Conservation (phyloP, 352 stramenopile species). For the Pythium pyrilobum region DNA sequence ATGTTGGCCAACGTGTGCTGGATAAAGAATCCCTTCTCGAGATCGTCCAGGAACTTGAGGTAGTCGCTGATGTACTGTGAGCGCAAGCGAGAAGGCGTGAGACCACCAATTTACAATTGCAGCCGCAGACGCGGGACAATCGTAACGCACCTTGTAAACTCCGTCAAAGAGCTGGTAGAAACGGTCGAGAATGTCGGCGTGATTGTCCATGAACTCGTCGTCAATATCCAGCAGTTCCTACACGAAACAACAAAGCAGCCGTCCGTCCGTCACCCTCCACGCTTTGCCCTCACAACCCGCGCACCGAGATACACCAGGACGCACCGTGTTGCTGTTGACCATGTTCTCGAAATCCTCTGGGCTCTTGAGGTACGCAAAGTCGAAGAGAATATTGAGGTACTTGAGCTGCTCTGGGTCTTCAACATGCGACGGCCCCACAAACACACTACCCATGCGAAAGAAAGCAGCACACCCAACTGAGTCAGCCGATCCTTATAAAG, state of each 20-base stretch:
- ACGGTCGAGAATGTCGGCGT: conserved; percentile 55
- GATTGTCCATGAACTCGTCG: conserved; percentile 77
- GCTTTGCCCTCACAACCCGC: not conserved
- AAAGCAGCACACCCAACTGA: not conserved
- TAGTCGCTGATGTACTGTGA: conserved; percentile 90
- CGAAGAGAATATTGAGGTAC: conserved; percentile 92
- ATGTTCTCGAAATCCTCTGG: conserved; percentile 93
- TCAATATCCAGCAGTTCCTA: conserved; percentile 66
- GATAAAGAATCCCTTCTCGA: conserved; percentile 94
- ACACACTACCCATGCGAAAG: conserved; percentile 41
- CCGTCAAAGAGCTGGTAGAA: conserved; percentile 79
- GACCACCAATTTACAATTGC: not conserved
- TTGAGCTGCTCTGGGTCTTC: conserved; percentile 88
- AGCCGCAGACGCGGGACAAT: not conserved
- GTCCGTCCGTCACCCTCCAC: not conserved
- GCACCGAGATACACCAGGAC: conserved; percentile 7
- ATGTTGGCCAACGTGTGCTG: conserved; percentile 94
- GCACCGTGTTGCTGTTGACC: conserved; percentile 87
- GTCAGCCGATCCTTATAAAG: not conserved
- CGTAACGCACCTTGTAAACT: conserved; percentile 33
- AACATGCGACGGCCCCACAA: conserved; percentile 80
- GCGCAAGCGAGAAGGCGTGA: not conserved
- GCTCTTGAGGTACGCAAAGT: conserved; percentile 94
- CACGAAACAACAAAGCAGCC: not conserved
- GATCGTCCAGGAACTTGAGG: conserved; percentile 88